Evolutionary conservation across 257 asterid genomes (phyloP).

Genomic region (Paraleonurus japonicus): DNA sequence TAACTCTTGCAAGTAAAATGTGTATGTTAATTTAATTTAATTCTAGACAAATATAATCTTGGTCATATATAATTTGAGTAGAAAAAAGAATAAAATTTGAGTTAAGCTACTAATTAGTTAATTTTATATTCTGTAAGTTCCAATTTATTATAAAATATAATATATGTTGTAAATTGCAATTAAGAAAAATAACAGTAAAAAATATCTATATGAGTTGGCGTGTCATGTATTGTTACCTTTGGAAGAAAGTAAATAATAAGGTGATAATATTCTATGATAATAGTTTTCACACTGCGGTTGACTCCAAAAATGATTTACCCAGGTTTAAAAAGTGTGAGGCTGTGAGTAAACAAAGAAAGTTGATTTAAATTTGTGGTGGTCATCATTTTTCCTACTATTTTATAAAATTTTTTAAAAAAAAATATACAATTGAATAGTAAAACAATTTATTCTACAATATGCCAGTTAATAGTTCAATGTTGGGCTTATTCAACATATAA

Average conservation of each 20-base stretch:
- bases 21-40: no score
- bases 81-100: no score
- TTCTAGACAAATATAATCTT: no score
- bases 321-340: conserved; percentile 2
- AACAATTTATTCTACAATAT: neutral
- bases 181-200: neutral
- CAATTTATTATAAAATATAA: no score
- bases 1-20: no score
- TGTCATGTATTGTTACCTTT: neutral
- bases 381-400: neutral
- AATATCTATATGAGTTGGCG: neutral
- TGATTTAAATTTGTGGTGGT: neutral
- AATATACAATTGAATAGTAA: neutral
- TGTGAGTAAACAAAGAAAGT: neutral
- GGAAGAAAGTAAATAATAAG: neutral
- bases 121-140: no score
- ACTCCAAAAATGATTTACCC: neutral
- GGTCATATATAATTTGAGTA: no score
- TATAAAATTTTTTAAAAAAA: neutral
- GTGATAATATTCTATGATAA: neutral
- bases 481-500: neutral
- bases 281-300: conserved; percentile 2
- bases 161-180: no score
- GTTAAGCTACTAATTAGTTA: no score
- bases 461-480: neutral